These are phyloP conservation scores for Anthracocystis panici-leucophaei DNA, from an alignment of 1,284 basidiomycete species.

Conservation along the genomic window DNA sequence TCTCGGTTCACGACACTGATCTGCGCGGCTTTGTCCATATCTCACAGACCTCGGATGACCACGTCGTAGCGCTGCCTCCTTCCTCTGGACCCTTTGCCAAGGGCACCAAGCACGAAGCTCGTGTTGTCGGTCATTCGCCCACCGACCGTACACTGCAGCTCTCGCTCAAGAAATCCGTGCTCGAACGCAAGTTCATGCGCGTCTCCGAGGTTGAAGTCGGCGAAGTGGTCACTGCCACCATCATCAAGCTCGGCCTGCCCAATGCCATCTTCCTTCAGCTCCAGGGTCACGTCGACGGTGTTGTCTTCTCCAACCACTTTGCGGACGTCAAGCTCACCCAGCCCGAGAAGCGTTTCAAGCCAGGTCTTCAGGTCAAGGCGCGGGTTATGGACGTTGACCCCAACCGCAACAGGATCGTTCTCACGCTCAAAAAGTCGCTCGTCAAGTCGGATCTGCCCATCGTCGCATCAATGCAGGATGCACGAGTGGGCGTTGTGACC, in stretches of 20 bases:
- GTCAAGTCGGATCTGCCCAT: slow-evolving; percentile 78
- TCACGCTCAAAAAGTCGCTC: slow-evolving; percentile 93
- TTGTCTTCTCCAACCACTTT: slow-evolving; percentile 94
- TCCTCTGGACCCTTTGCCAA: slow-evolving; percentile 70
- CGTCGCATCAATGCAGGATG: slow-evolving; percentile 76
- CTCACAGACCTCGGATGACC: slow-evolving; percentile 91
- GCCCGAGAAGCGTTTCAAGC: slow-evolving; percentile 82
- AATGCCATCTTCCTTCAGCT: slow-evolving; percentile 66
- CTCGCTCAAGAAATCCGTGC: slow-evolving; percentile 82
- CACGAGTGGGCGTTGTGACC: slow-evolving; percentile 79
- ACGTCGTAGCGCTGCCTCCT: slow-evolving; percentile 79
- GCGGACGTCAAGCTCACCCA: slow-evolving; percentile 83
- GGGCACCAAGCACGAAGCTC: slow-evolving; percentile 77
- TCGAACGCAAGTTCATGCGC: slow-evolving; percentile 88
- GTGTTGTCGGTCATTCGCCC: slow-evolving; percentile 87
- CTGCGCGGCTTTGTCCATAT: slow-evolving; percentile 73
- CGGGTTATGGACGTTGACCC: slow-evolving; percentile 88
- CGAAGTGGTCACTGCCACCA: slow-evolving; percentile 52
- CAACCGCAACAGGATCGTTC: slow-evolving; percentile 81
- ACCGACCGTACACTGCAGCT: slow-evolving; percentile 91
- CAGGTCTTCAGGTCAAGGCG: slow-evolving; percentile 85
- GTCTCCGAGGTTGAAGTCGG: slow-evolving; percentile 78
- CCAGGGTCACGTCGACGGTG: slow-evolving; percentile 76
- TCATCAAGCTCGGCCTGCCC: slow-evolving; percentile 57
- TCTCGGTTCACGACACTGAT: slow-evolving; percentile 49